A percentile compares a stretch with the other conserved stretches of the same genome.
phyloP scores from a whole-genome alignment of 2,329 filamentous ascomycete genomes.

The Fusarium stilboides region DNA sequence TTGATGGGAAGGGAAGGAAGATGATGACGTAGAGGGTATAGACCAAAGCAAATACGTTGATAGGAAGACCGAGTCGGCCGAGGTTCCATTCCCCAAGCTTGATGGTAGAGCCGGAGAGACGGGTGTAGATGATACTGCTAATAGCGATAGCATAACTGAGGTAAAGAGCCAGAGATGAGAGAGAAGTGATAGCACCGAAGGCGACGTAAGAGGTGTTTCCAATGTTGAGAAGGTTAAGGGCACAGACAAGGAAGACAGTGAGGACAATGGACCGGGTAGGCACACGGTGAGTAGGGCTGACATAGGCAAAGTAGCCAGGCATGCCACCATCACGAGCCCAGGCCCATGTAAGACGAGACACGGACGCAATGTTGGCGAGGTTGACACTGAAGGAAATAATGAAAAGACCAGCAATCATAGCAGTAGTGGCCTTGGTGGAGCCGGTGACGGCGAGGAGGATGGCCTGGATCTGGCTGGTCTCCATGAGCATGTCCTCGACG shows the following conservation, averaged over 20 bases:
- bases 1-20: constrained; percentile 48
- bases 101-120: constrained; percentile 19
- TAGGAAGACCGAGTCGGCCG: constrained; percentile 31
- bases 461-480: constrained; percentile 45
- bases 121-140: constrained; percentile 44
- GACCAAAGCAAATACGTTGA: constrained; percentile 43
- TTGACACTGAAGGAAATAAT: constrained; percentile 48
- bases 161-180: constrained; percentile 47
- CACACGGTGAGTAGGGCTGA: constrained; percentile 44
- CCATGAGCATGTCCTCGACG: constrained; percentile 43
- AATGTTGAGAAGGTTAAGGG: constrained; percentile 47
- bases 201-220: constrained; percentile 47
- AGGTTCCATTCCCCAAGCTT: constrained; percentile 49
- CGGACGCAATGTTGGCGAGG: constrained; percentile 46
- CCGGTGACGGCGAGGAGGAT: constrained; percentile 42
- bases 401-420: constrained; percentile 47
- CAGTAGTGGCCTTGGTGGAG: constrained; percentile 41
- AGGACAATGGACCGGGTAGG: constrained; percentile 44
- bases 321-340: constrained; percentile 48
- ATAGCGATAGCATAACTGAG: constrained; percentile 49
- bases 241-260: constrained; percentile 47
- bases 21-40: constrained; percentile 47
- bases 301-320: constrained; percentile 46
- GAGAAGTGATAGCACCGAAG: constrained; percentile 45
- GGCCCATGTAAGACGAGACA: constrained; percentile 48